Evolutionary conservation across 305 asterid species (phyloP).

Genomic region (Lippia alba): DNA sequence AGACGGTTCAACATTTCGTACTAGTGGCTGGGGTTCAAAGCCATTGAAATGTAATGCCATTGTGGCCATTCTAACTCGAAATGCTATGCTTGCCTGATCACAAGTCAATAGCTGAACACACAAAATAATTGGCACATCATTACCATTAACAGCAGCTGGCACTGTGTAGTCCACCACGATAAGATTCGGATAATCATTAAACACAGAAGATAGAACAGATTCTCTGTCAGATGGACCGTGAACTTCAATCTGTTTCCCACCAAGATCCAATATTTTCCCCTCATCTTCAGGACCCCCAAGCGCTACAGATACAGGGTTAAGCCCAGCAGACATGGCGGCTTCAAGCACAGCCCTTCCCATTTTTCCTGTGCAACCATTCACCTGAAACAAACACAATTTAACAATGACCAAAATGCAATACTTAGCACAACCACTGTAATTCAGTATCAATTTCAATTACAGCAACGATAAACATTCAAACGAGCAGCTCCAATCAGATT

Average conservation of each 20-base stretch:
- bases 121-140: constrained; percentile 9
- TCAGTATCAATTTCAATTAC: constrained; percentile 1
- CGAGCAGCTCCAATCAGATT: constrained; percentile 12
- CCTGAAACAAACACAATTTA: constrained; percentile 49
- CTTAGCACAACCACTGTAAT: not conserved
- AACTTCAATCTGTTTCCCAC: constrained; percentile 74
- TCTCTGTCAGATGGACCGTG: constrained; percentile 72
- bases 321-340: constrained; percentile 89
- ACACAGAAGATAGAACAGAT: constrained; percentile 51
- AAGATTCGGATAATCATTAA: constrained; percentile 64
- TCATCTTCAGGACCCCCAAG: constrained; percentile 76
- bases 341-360: constrained; percentile 97
- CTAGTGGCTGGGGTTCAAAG: no score
- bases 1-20: no score
- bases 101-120: constrained; percentile 5
- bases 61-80: constrained; percentile 6
- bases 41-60: not conserved
- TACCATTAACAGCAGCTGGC: constrained; percentile 88
- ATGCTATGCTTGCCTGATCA: not conserved
- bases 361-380: constrained; percentile 89
- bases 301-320: constrained; percentile 68
- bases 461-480: not conserved
- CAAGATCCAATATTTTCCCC: constrained; percentile 69
- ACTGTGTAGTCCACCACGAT: constrained; percentile 87
- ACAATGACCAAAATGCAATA: constrained; percentile 9